phyloP scores from a whole-genome alignment of 2,329 filamentous ascomycete genomes.

The Tolypocladium ophioglossoides region DNA sequence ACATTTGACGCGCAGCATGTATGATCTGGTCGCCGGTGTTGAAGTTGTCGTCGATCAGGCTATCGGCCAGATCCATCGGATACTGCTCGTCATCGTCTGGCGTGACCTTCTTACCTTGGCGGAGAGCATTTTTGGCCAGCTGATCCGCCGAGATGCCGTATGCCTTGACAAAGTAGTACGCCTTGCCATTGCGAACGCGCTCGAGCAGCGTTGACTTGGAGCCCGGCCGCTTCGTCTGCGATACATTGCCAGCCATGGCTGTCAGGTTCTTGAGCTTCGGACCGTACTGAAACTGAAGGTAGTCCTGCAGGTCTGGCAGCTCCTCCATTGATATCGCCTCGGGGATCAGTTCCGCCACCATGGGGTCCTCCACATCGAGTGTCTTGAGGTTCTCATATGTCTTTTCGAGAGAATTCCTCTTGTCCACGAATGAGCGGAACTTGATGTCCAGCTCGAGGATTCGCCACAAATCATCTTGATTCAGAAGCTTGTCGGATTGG shows the following conservation, averaged over 20 bases:
- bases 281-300: slow-evolving; percentile 88
- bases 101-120: slow-evolving; percentile 66
- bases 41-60: slow-evolving; percentile 62
- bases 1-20: slow-evolving; percentile 73
- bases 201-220: slow-evolving; percentile 74
- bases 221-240: slow-evolving; percentile 70
- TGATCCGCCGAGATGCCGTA: slow-evolving; percentile 86
- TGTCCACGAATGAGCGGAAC: slow-evolving; percentile 85
- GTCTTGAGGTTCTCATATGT: slow-evolving; percentile 64
- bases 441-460: slow-evolving; percentile 93
- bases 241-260: slow-evolving; percentile 49
- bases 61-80: slow-evolving; percentile 81
- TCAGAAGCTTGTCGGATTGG: slow-evolving; percentile 76
- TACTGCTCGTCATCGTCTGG: slow-evolving; percentile 74
- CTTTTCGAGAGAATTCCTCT: slow-evolving; percentile 74
- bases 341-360: slow-evolving; percentile 74
- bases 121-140: slow-evolving; percentile 76
- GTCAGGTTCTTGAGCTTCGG: slow-evolving; percentile 73
- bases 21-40: slow-evolving; percentile 66
- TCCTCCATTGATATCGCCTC: slow-evolving; percentile 84
- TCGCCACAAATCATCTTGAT: slow-evolving; percentile 89
- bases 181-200: slow-evolving; percentile 68
- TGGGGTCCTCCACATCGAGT: slow-evolving; percentile 55
- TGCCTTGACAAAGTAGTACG: slow-evolving; percentile 73
- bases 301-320: slow-evolving; percentile 91